Conservation (phyloP, 2,329 filamentous ascomycete genomes). For the Curvularia eragrostidis region DNA sequence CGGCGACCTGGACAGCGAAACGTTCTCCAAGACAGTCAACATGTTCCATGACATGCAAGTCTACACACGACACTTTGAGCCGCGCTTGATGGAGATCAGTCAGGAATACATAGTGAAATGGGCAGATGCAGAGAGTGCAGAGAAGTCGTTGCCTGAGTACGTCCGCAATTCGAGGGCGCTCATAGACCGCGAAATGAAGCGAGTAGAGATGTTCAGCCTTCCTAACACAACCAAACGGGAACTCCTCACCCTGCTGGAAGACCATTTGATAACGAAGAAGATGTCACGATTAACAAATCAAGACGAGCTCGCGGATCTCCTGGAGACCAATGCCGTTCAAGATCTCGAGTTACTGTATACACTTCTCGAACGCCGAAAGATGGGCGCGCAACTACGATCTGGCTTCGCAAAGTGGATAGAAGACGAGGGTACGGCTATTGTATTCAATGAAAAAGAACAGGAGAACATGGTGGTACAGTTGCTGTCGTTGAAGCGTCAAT, state of each 20-base stretch:
- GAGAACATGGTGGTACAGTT: constrained; percentile 87
- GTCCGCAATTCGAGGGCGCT: constrained; percentile 72
- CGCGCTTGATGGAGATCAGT: constrained; percentile 72
- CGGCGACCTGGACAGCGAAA: constrained; percentile 64
- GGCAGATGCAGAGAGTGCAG: constrained; percentile 68
- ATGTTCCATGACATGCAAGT: constrained; percentile 87
- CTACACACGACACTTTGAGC: constrained; percentile 82
- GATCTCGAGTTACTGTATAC: constrained; percentile 80
- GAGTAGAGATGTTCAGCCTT: constrained; percentile 82
- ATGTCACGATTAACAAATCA: constrained; percentile 64
- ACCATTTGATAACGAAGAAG: constrained; percentile 72
- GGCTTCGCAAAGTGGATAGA: constrained; percentile 84
- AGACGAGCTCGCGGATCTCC: constrained; percentile 72
- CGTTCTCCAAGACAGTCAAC: constrained; percentile 75
- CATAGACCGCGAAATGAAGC: constrained; percentile 72
- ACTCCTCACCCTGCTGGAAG: constrained; percentile 75
- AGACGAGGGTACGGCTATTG: constrained; percentile 74
- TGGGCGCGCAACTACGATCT: constrained; percentile 72
- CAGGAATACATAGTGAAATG: constrained; percentile 72
- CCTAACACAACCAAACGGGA: constrained; percentile 82
- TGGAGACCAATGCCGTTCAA: constrained; percentile 72
- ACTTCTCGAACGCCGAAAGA: constrained; percentile 73
- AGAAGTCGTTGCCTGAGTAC: constrained; percentile 73
- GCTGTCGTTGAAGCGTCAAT: constrained; percentile 77
- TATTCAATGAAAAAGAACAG: constrained; percentile 78